Conservation (phyloP, 352 stramenopile species). For the Sclerospora graminicola region DNA sequence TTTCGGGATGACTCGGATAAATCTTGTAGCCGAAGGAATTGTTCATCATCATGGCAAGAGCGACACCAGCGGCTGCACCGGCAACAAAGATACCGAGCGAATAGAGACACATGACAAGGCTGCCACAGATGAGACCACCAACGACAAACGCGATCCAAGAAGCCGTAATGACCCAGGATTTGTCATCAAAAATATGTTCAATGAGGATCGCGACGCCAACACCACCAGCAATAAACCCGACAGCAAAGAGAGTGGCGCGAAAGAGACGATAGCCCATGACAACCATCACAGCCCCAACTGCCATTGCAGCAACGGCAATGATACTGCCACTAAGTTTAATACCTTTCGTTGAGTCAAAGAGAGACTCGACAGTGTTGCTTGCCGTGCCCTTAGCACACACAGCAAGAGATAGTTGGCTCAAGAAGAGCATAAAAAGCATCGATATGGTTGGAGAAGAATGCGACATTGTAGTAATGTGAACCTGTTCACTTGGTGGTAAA, state of each 20-base stretch:
- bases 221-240: constrained; percentile 42
- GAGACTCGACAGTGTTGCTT: constrained; percentile 29
- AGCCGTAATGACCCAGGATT: constrained; percentile 40
- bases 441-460: constrained; percentile 9
- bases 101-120: constrained; percentile 39
- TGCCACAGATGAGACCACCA: constrained; percentile 34
- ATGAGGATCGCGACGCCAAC: constrained; percentile 28
- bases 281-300: constrained; percentile 17
- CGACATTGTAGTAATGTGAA: constrained; percentile 13
- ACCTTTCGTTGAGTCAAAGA: constrained; percentile 31
- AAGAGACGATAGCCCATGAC: constrained; percentile 57
- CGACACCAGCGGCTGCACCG: constrained; percentile 36
- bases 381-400: constrained; percentile 13
- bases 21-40: constrained; percentile 49
- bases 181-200: constrained; percentile 31
- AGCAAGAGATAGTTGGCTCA: constrained; percentile 9
- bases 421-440: constrained; percentile 14
- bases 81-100: constrained; percentile 44
- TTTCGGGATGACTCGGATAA: constrained; percentile 37
- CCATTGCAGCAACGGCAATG: constrained; percentile 26
- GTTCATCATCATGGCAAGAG: constrained; percentile 38
- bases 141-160: constrained; percentile 54
- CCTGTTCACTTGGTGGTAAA: constrained; percentile 3
- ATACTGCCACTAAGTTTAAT: constrained; percentile 28
- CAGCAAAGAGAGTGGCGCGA: constrained; percentile 38